Evolutionary conservation across 2,329 filamentous ascomycete genomes (phyloP), one percentile per base, ranked within the genome.

Genomic region (Pseudogymnoascus sp.): DNA sequence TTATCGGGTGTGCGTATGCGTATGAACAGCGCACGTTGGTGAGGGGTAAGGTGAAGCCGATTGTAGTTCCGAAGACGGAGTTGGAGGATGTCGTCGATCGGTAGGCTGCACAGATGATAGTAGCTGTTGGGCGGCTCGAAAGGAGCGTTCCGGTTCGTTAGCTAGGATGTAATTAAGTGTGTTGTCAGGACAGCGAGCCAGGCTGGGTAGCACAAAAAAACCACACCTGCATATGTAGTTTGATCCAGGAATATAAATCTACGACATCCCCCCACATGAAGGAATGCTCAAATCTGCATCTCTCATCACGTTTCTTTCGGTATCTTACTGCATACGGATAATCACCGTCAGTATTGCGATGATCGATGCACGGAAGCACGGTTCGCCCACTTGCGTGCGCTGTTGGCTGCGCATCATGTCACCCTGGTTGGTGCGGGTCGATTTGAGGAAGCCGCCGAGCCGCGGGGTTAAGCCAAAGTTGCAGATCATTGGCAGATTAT

Each of bases 1-100:
- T 90, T 65, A 82, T 90, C 62, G 82, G 81, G 0, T 79, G 85
- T 68, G 87, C 85, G 6, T 89, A 86, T 75, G 85, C 83, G 3
- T 88, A 84, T 71, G 87, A 90, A 75, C 68, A 69, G 37, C 43
- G 62, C 14, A 69, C 80, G 2, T 71, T 73, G 67, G 74, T 77
- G 9, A 73, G 82, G 57, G 66, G 71, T 39, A 76, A 75, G 63
- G 72, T 81, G 1, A 73, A 75, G 71, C 78, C 80, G 30, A 79
- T 79, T 64, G 66, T 83, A 9, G 66, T 73, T 65, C 80, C 80
- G 0, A 76, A 69, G 41, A 76, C 75, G n/a, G 78, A 82, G 68
- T 64, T 82, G 60, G 68, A 59, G 18, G 74, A 79, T 73, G 71
- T 80, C 9, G 63, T 79, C 47, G 65, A 63, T 14, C 15, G n/a